phyloP scores from a whole-genome alignment of 352 stramenopile species.

The Pelagophyceae sp. region DNA sequence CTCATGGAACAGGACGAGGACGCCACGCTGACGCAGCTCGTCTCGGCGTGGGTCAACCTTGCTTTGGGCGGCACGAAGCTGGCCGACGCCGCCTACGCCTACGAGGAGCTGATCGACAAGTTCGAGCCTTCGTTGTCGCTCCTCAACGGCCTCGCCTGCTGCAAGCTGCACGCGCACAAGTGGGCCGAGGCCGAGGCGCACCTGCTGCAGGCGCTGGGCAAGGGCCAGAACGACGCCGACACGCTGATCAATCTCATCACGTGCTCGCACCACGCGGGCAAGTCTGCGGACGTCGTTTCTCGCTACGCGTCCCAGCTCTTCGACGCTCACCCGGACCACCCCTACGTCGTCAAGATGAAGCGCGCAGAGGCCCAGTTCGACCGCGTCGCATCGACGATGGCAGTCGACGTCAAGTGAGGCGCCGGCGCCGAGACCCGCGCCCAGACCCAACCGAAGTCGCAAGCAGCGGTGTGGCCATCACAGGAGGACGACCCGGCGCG shows the following conservation, averaged over 20 bases:
- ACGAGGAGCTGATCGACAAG: slow-evolving; percentile 81
- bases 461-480: too few species aligned
- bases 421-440: too few species aligned
- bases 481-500: too few species aligned
- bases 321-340: slow-evolving; percentile 28
- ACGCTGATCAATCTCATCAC: slow-evolving; percentile 86
- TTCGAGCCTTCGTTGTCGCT: slow-evolving; percentile 80
- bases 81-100: slow-evolving; percentile 78
- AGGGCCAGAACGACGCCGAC: slow-evolving; percentile 74
- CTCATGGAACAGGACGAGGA: slow-evolving; percentile 89
- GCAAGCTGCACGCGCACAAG: slow-evolving; percentile 79
- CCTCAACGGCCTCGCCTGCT: slow-evolving; percentile 75
- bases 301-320: slow-evolving; percentile 31
- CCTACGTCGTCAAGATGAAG: slow-evolving; percentile 27
- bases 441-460: too few species aligned
- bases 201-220: slow-evolving; percentile 64
- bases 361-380: slow-evolving; percentile 28
- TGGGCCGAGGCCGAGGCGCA: slow-evolving; percentile 73
- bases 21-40: slow-evolving; percentile 85
- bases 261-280: slow-evolving; percentile 74
- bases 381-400: slow-evolving; percentile 16
- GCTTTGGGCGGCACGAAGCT: slow-evolving; percentile 65
- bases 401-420: too few species aligned
- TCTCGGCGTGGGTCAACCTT: slow-evolving; percentile 70
- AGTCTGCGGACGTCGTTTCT: slow-evolving; percentile 34